Evolutionary conservation across 352 stramenopile genomes (phyloP).

Genomic region (Globisporangium carolinianum): DNA sequence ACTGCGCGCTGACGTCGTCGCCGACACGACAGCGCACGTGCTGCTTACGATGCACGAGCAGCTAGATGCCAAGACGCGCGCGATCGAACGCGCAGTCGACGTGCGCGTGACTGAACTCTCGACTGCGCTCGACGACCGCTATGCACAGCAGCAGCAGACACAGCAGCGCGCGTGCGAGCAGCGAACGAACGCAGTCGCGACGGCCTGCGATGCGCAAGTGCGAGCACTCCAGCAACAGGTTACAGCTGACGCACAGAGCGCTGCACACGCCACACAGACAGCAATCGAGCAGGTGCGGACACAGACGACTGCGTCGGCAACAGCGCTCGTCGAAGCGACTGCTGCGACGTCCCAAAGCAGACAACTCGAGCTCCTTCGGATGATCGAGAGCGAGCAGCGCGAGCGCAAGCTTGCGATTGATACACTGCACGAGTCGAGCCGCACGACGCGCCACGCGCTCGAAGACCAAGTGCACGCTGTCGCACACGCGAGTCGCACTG

Average conservation of each 20-base stretch:
- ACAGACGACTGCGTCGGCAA: constrained; percentile 14
- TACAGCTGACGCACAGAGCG: constrained; percentile 7
- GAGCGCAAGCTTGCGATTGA: constrained; percentile 38
- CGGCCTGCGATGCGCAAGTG: constrained; percentile 13
- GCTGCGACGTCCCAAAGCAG: constrained; percentile 20
- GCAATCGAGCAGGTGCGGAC: constrained; percentile 14
- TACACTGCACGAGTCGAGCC: constrained; percentile 28
- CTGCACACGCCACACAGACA: background rate
- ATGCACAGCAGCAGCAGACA: background rate
- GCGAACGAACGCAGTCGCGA: background rate
- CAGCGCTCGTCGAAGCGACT: constrained; percentile 16
- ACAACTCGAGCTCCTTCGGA: constrained; percentile 23
- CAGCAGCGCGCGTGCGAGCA: background rate
- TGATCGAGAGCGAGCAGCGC: constrained; percentile 37
- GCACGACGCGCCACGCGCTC: constrained; percentile 32
- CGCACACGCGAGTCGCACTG: constrained; percentile 28
- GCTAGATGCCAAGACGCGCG: constrained; percentile 5
- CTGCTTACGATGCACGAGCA: background rate
- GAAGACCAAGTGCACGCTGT: constrained; percentile 46
- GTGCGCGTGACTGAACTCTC: background rate
- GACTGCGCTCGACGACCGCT: background rate
- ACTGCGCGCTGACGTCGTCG: constrained; percentile 7
- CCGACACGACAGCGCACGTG: constrained; percentile 1
- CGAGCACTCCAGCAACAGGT: constrained; percentile 15
- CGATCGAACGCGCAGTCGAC: constrained; percentile 9